phyloP scores from a whole-genome alignment of 1,284 basidiomycete species.

The Austroboletus novae-zelandiae region DNA sequence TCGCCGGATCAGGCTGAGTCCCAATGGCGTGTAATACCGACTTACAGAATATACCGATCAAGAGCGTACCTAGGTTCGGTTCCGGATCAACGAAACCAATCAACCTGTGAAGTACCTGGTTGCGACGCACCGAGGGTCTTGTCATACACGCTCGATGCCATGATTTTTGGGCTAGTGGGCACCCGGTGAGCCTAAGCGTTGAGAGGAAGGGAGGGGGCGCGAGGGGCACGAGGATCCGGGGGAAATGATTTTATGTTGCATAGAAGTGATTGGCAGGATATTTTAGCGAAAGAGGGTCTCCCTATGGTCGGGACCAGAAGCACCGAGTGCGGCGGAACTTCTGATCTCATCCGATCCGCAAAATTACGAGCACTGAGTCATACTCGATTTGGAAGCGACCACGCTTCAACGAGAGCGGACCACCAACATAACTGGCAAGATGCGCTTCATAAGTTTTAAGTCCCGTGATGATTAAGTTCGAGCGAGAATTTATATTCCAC shows the following conservation, averaged over 20 bases:
- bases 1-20: not conserved
- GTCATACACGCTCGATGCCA: slow-evolving; percentile 13
- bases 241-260: not conserved
- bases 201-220: not conserved
- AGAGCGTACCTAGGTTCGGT: slow-evolving; percentile 33
- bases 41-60: slow-evolving; percentile 41
- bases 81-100: not conserved
- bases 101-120: not conserved
- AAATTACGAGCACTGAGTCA: not conserved
- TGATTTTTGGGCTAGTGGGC: not conserved
- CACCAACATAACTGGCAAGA: not conserved
- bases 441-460: not conserved
- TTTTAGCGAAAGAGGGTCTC: not conserved
- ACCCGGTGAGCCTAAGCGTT: not conserved
- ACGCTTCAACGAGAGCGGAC: not conserved
- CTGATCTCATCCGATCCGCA: not conserved
- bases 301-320: not conserved
- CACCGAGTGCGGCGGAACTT: not conserved
- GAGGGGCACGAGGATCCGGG: not conserved
- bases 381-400: not conserved
- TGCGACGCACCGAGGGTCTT: slow-evolving; percentile 14
- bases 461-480: not conserved
- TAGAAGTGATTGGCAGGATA: not conserved
- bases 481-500: not conserved
- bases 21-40: not conserved